Percentiles rank a stretch among this genome's conserved stretches.
Conservation (phyloP, 345 rosid genomes). For the Hypericum androsaemum region DNA sequence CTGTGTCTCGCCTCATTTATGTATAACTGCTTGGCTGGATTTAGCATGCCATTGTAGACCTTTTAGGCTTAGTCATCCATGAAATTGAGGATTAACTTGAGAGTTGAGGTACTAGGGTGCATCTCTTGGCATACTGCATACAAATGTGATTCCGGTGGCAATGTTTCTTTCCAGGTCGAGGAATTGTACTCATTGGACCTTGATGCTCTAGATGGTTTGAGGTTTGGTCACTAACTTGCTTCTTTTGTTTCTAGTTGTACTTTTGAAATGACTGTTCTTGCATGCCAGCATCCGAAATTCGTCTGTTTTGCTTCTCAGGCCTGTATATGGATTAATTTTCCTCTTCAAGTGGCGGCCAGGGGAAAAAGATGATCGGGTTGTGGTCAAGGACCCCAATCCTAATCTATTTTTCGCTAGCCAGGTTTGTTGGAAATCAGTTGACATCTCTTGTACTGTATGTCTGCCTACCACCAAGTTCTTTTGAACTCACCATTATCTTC, state of each 20-base stretch:
- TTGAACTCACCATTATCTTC: background rate
- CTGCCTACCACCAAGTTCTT: background rate
- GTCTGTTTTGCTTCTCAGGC: slow-evolving; percentile 36
- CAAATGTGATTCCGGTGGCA: slow-evolving; percentile 1
- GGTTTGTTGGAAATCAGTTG: slow-evolving; percentile 29
- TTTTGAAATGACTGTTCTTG: background rate
- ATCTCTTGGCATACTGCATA: background rate
- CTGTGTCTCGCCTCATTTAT: no score
- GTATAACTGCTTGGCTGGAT: no score
- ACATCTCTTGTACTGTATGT: background rate
- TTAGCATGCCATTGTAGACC: no score
- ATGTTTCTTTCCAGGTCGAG: slow-evolving; percentile 57
- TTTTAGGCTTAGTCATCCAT: no score
- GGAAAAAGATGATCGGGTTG: slow-evolving; percentile 83
- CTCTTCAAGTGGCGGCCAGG: slow-evolving; percentile 97
- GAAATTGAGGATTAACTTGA: no score
- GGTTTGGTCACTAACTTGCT: slow-evolving; percentile 31
- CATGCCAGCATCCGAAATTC: background rate
- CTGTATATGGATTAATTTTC: slow-evolving; percentile 87
- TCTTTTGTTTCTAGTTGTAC: background rate
- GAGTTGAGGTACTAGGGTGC: no score
- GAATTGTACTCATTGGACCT: slow-evolving; percentile 87
- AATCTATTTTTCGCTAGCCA: slow-evolving; percentile 88
- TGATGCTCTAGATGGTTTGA: slow-evolving; percentile 74
- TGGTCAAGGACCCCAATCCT: slow-evolving; percentile 64